Evolutionary conservation across 139 green algal species (phyloP).

Genomic region (Zygnema cylindricum): DNA sequence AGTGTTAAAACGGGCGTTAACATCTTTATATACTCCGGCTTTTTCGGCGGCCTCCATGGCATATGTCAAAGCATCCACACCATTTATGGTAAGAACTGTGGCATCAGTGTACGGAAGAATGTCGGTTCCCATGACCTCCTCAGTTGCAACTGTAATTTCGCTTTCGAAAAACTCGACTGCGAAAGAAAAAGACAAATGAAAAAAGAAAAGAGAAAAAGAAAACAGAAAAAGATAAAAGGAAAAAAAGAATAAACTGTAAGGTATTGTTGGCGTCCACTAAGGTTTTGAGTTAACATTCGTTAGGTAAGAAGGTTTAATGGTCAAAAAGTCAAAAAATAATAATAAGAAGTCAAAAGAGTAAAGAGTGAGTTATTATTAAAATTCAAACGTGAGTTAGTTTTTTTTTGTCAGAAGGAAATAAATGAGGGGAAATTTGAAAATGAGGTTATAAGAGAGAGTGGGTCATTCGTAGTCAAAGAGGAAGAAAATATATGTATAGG

Average conservation of each 20-base stretch:
- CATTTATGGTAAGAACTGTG: background rate
- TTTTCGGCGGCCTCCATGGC: background rate
- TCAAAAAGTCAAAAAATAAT: no score
- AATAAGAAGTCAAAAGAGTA: no score
- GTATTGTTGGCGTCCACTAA: no score
- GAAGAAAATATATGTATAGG: no score
- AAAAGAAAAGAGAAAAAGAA: background rate
- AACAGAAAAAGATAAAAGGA: background rate
- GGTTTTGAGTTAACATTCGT: no score
- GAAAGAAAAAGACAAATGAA: background rate
- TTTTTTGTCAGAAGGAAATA: no score
- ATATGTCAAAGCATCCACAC: background rate
- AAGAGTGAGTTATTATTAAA: no score
- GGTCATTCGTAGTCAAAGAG: no score
- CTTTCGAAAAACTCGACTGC: background rate
- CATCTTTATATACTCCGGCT: background rate
- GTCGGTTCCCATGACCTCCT: background rate
- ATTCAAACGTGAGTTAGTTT: no score
- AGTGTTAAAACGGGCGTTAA: background rate
- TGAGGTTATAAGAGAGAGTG: no score
- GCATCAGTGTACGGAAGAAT: background rate
- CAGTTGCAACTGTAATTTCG: background rate
- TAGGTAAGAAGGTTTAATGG: no score
- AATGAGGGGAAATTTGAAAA: no score
- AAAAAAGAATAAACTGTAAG: background rate